Conservation (phyloP, 1,284 basidiomycete genomes). For the Pseudozyma pruni region DNA sequence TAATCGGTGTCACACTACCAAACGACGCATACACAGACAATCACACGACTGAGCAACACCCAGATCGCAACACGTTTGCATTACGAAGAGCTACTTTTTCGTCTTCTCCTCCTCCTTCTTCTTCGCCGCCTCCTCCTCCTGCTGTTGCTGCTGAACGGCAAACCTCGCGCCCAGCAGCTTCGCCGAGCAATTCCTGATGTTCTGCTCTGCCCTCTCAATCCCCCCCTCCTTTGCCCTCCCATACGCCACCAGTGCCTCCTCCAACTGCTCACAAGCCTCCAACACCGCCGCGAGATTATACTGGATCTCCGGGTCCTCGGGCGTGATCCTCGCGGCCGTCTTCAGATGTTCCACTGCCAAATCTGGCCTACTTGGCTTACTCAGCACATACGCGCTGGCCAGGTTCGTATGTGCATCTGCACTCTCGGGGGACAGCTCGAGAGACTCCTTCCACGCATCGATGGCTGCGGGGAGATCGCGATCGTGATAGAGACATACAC, state of each 20-base stretch:
- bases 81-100: too few relatives aligned
- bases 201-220: slow-evolving; percentile 79
- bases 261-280: slow-evolving; percentile 84
- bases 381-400: slow-evolving; percentile 92
- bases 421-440: slow-evolving; percentile 80
- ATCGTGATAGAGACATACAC: slow-evolving; percentile 87
- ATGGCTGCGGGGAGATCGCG: slow-evolving; percentile 71
- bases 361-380: slow-evolving; percentile 83
- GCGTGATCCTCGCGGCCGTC: slow-evolving; percentile 83
- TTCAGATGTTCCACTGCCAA: slow-evolving; percentile 81
- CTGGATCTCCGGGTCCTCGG: slow-evolving; percentile 92
- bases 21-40: too few relatives aligned
- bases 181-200: slow-evolving; percentile 84
- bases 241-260: slow-evolving; percentile 83
- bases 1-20: too few relatives aligned
- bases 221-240: slow-evolving; percentile 80
- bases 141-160: slow-evolving; percentile 32
- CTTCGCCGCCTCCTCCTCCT: slow-evolving; percentile 20
- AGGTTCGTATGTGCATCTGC: slow-evolving; percentile 93
- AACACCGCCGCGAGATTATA: slow-evolving; percentile 92
- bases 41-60: too few relatives aligned
- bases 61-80: too few relatives aligned
- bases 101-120: background rate
- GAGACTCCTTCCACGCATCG: slow-evolving; percentile 53
- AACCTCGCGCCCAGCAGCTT: slow-evolving; percentile 49